Base-by-base conservation (phyloP, 345 rosid genomes). In the Aurinia saxatilis region DNA sequence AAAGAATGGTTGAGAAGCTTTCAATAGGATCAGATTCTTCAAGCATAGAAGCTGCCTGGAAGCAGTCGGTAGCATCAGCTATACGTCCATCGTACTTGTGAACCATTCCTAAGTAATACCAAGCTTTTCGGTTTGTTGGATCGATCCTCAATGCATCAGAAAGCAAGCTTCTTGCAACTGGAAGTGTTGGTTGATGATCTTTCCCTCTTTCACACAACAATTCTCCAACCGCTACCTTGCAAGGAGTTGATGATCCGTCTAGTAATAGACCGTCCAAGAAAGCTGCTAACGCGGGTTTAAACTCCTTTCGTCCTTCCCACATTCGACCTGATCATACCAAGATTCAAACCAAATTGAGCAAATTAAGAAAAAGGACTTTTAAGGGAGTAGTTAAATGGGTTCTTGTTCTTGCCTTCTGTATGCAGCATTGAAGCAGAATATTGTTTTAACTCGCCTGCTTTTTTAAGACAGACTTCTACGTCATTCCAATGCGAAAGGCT, bases 11-110 rank as follows among this genome's bases (percentile, higher is more conserved):
- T 70, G 80, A 77, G 77, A 92, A 92, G 77, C 83, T 85, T 69
- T 92, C 97, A 30, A 92, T 68, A 5, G 97, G 97, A 72, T 92
- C 90, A 2, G 91, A 85, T 41, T 89, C 97, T 74, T 89, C 93
- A 37, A 92, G 98, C 90, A 92, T 83, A 23, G 90, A 81, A 44
- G 98, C 93, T 37, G 98, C 98, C 76, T 85, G 93, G 77, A 92
- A 87, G 77, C 95, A 87, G 57, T 92, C 97, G 10, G 77, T 71
- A 7, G 97, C 97, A 74, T 89, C 98, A 36, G 88, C 88, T 55
- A 82, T 75, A 54, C 97, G 91, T 30, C 98, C 97, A 55, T 85
- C 91, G 15, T 73, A 78, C 58, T 71, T 82, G 60, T 87, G 95
- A 53, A 92, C 81, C 79, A 81, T 52, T 30, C 98, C 98, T 70